Evolutionary conservation across 441 rosid genomes (phyloP).

Genomic region (Capsella rubella): DNA sequence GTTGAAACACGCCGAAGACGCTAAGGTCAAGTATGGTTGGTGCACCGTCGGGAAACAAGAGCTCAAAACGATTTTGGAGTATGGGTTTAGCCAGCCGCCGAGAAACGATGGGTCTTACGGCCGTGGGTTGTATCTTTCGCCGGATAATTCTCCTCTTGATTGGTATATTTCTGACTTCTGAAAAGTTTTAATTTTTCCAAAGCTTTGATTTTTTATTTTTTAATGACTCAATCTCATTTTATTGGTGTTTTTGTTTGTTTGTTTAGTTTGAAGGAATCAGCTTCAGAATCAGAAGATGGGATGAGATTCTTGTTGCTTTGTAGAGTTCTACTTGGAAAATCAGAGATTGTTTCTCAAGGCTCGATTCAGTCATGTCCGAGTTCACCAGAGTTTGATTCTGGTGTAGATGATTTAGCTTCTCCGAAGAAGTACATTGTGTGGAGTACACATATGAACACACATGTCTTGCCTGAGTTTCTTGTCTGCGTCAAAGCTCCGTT

Average conservation of each 20-base stretch:
- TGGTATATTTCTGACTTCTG: conserved; percentile 44
- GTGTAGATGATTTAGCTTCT: conserved; percentile 57
- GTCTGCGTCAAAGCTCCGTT: conserved; percentile 65
- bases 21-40: conserved; percentile 75
- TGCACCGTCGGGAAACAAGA: conserved; percentile 55
- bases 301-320: conserved; percentile 69
- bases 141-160: conserved; percentile 65
- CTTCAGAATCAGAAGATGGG: conserved; percentile 58
- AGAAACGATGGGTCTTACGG: conserved; percentile 59
- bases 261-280: conserved; percentile 53
- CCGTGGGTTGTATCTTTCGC: conserved; percentile 67
- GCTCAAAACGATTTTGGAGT: conserved; percentile 50
- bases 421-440: conserved; percentile 77
- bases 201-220: background rate
- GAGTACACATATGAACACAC: conserved; percentile 74
- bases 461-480: conserved; percentile 68
- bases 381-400: conserved; percentile 70
- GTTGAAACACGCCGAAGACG: conserved; percentile 43
- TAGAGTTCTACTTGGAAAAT: conserved; percentile 68
- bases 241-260: background rate
- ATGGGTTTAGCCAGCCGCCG: conserved; percentile 61
- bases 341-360: conserved; percentile 67
- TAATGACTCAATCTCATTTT: background rate
- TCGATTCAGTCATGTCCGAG: conserved; percentile 62
- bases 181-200: background rate